Conservation (phyloP, 768 basidiomycete species). For the Suillus subaureus region DNA sequence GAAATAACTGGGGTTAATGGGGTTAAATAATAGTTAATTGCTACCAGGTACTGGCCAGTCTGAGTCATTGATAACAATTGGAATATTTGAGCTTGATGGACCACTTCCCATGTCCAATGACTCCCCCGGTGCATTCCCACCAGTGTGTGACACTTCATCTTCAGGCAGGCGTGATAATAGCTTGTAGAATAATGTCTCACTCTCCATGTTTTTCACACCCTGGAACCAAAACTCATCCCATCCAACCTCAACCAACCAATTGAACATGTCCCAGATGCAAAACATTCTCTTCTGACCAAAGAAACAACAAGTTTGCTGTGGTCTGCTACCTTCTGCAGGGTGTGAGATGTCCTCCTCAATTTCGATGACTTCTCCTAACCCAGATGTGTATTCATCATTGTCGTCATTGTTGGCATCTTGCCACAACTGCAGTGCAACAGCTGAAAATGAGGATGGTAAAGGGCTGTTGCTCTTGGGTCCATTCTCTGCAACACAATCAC, state of each 20-base stretch:
- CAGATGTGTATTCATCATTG: too few species aligned
- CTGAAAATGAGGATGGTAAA: too few species aligned
- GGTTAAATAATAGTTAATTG: neutral
- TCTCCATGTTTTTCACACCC: too few species aligned
- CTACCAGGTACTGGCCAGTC: neutral
- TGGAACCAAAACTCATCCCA: neutral
- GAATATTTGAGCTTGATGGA: neutral
- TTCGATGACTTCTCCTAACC: too few species aligned
- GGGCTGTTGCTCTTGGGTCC: too few species aligned
- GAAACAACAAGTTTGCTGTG: slow-evolving; percentile 21
- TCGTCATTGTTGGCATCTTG: too few species aligned
- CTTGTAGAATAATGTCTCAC: too few species aligned
- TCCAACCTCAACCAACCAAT: neutral
- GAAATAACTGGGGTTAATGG: neutral
- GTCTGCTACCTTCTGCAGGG: too few species aligned
- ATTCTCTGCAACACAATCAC: too few species aligned
- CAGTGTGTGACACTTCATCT: neutral
- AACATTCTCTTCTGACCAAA: neutral
- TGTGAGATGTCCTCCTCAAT: too few species aligned
- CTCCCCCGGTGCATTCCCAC: neutral
- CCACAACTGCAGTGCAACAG: too few species aligned
- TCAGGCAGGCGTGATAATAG: neutral
- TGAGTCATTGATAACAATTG: neutral
- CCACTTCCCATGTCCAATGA: neutral
- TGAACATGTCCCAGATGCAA: neutral